A percentile compares a stretch with the other conserved stretches of the same genome.
phyloP scores from a whole-genome alignment of 176 grass and related monocot species.

The Leersia perrieri region DNA sequence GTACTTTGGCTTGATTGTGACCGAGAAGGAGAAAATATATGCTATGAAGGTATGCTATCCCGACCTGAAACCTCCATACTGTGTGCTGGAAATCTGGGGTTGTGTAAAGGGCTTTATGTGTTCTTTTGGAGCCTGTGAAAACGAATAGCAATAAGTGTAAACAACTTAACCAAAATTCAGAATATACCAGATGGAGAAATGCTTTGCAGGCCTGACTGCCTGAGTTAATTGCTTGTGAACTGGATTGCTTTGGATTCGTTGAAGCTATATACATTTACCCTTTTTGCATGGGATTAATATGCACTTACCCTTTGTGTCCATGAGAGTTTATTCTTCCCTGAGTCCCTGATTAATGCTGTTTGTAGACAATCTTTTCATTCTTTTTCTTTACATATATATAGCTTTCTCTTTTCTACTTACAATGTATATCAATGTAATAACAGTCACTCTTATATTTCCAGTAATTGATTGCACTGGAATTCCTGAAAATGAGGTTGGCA shows the following conservation, averaged over 20 bases:
- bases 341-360: conserved; percentile 12
- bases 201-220: neutral
- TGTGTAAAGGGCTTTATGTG: neutral
- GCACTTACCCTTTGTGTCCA: neutral
- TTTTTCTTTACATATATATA: neutral
- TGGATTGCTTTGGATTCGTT: neutral
- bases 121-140: neutral
- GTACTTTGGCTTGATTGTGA: conserved; percentile 97
- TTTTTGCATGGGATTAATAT: neutral
- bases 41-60: conserved; percentile 76
- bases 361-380: conserved; percentile 3
- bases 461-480: conserved; percentile 88
- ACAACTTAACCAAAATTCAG: neutral
- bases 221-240: neutral
- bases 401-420: neutral
- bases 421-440: conserved; percentile 3
- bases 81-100: neutral
- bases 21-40: conserved; percentile 99
- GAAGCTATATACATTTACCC: neutral
- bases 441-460: conserved; percentile 32
- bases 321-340: neutral
- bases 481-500: conserved; percentile 73
- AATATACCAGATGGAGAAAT: conserved; percentile 5
- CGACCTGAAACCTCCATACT: neutral
- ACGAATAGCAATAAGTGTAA: neutral